A percentile compares a stretch with the other conserved stretches of the same genome.
phyloP scores from a whole-genome alignment of 192 early-diverging fungal genomes.

The Mortierella hygrophila region DNA sequence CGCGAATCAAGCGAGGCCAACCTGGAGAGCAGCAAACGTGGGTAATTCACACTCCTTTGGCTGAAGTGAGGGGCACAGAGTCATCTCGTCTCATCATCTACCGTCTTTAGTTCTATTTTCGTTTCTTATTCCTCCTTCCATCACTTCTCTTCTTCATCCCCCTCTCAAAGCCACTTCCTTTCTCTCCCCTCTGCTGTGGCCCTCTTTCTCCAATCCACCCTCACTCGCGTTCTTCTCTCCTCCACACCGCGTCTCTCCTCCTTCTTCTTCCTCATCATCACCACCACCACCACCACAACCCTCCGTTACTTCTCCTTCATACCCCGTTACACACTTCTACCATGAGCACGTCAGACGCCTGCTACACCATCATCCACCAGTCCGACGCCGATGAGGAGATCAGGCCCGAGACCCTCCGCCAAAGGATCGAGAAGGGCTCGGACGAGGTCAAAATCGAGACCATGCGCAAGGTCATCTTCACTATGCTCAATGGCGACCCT shows the following conservation, averaged over 20 bases:
- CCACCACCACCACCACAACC: too few relatives aligned
- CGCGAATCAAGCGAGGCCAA: not conserved
- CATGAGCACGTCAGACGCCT: constrained; percentile 64
- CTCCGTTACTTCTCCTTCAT: too few relatives aligned
- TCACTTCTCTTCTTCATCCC: not conserved
- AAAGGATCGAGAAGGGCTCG: constrained; percentile 89
- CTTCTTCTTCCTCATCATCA: not conserved
- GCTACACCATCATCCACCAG: constrained; percentile 74
- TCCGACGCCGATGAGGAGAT: constrained; percentile 76
- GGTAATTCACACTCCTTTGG: too few relatives aligned
- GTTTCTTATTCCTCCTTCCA: too few relatives aligned
- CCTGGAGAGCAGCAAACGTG: not conserved
- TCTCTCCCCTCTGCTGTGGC: not conserved
- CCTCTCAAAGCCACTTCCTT: not conserved
- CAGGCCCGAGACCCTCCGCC: constrained; percentile 77
- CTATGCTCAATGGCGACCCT: constrained; percentile 95
- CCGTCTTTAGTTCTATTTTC: not conserved
- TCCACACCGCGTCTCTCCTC: not conserved
- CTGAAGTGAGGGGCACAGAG: not conserved
- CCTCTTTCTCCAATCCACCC: not conserved
- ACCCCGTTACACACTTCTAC: not conserved
- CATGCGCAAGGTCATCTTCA: constrained; percentile 92
- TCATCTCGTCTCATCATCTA: not conserved
- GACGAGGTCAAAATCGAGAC: constrained; percentile 95
- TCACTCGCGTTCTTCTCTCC: not conserved